A percentile compares a stretch with the other conserved stretches of the same genome.
These are phyloP conservation scores for Globisporangium canariense DNA, from an alignment of 352 stramenopile genomes.

Conservation along the genomic window DNA sequence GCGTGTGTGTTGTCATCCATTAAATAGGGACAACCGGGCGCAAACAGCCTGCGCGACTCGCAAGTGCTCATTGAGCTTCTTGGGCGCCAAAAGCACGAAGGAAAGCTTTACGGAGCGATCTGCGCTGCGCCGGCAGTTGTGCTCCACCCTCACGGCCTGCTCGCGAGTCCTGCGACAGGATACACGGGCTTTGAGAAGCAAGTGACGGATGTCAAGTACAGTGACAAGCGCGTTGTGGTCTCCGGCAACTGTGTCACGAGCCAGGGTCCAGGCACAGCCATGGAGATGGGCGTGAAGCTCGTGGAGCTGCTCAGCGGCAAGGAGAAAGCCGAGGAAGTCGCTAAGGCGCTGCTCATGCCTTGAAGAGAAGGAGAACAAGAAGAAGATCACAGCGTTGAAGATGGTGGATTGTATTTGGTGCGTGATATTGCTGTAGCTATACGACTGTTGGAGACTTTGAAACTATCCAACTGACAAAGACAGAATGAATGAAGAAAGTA, in stretches of 20 bases:
- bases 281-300: slow-evolving; percentile 82
- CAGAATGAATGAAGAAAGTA: background rate
- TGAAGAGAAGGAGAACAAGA: background rate
- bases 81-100: slow-evolving; percentile 54
- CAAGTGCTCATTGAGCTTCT: slow-evolving; percentile 51
- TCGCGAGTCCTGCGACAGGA: slow-evolving; percentile 48
- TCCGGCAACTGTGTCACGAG: slow-evolving; percentile 76
- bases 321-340: slow-evolving; percentile 60
- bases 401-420: background rate
- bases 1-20: background rate
- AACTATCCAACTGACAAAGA: background rate
- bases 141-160: slow-evolving; percentile 59
- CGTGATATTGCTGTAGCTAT: background rate
- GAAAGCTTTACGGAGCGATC: slow-evolving; percentile 73
- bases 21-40: slow-evolving; percentile 58
- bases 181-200: slow-evolving; percentile 71
- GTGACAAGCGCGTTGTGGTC: slow-evolving; percentile 59
- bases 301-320: slow-evolving; percentile 66
- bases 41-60: slow-evolving; percentile 69
- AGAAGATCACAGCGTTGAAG: background rate
- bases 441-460: background rate
- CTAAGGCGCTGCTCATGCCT: slow-evolving; percentile 52
- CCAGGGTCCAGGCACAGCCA: slow-evolving; percentile 70
- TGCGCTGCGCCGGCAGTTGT: slow-evolving; percentile 72
- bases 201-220: slow-evolving; percentile 39